These are phyloP conservation scores for Myxozyma neglecta DNA, from an alignment of 805 yeast genomes.

Conservation along the genomic window DNA sequence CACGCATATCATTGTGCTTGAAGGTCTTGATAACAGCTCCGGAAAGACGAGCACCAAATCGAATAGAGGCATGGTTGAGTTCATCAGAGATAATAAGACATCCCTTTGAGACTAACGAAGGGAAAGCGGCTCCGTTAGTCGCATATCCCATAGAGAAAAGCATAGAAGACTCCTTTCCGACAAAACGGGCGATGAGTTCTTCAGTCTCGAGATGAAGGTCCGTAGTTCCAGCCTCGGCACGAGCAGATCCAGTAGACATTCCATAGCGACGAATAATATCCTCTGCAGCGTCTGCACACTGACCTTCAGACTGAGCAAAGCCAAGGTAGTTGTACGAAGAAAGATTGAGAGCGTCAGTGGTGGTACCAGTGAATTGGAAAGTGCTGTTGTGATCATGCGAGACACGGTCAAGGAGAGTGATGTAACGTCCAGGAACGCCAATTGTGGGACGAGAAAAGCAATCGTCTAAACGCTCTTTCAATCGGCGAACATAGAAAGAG, in stretches of 20 bases:
- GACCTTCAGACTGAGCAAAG: conserved; percentile 92
- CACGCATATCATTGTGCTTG: conserved; percentile 85
- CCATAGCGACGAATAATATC: conserved; percentile 68
- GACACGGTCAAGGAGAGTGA: conserved; percentile 75
- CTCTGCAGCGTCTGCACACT: conserved; percentile 79
- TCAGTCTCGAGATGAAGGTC: conserved; percentile 77
- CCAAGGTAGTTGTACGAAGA: conserved; percentile 94
- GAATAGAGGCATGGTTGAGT: conserved; percentile 90
- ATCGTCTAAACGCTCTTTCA: conserved; percentile 88
- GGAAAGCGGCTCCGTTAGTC: conserved; percentile 86
- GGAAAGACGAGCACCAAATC: conserved; percentile 89
- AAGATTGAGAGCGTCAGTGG: conserved; percentile 76
- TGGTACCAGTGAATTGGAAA: conserved; percentile 73
- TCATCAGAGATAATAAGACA: conserved; percentile 92
- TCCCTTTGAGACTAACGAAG: conserved; percentile 78
- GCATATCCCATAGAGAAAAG: conserved; percentile 94
- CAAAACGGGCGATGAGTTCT: conserved; percentile 71
- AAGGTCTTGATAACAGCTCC: conserved; percentile 71
- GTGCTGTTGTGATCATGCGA: conserved; percentile 64
- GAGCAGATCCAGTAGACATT: conserved; percentile 74
- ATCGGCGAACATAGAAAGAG: conserved; percentile 86
- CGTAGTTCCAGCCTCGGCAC: conserved; percentile 71
- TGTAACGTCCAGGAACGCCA: conserved; percentile 94
- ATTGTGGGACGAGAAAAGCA: conserved; percentile 95
- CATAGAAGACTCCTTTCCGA: conserved; percentile 86